A percentile compares a stretch with the other conserved stretches of the same genome.
phyloP scores from a whole-genome alignment of 208 protist genomes.

The Trypanosoma congolense region DNA sequence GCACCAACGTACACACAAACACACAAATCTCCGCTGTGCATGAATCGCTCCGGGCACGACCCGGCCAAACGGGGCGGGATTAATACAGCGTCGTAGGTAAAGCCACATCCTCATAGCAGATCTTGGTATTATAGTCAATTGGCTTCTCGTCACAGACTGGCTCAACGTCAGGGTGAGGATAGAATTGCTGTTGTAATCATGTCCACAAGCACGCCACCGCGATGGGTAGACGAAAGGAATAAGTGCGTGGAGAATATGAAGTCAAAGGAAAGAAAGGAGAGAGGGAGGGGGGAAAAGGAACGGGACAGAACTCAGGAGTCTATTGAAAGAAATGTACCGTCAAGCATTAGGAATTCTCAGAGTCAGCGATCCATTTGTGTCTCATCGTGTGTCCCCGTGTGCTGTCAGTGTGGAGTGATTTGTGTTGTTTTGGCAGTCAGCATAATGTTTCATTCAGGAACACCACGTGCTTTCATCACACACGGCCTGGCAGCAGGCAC shows the following conservation, averaged over 20 bases:
- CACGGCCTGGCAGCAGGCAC: background rate
- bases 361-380: constrained; percentile 23
- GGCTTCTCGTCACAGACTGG: constrained; percentile 48
- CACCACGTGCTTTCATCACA: background rate
- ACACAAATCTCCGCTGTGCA: constrained; percentile 14
- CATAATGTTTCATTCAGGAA: background rate
- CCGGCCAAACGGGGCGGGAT: constrained; percentile 19
- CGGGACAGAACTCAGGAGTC: constrained; percentile 6
- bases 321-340: constrained; percentile 6
- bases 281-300: background rate
- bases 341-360: constrained; percentile 13
- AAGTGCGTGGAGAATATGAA: background rate
- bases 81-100: constrained; percentile 22
- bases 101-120: constrained; percentile 53
- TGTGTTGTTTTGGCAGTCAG: constrained; percentile 6
- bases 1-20: constrained; percentile 1
- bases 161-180: constrained; percentile 52
- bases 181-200: constrained; percentile 43
- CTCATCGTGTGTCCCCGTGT: constrained; percentile 14
- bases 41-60: constrained; percentile 24
- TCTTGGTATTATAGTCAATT: constrained; percentile 72
- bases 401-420: constrained; percentile 45
- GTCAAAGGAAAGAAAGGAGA: background rate
- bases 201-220: background rate
- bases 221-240: background rate